A percentile compares a stretch with the other conserved stretches of the same genome.
Conservation (phyloP, 2,329 filamentous ascomycete species). For the Parastagonospora avenae region DNA sequence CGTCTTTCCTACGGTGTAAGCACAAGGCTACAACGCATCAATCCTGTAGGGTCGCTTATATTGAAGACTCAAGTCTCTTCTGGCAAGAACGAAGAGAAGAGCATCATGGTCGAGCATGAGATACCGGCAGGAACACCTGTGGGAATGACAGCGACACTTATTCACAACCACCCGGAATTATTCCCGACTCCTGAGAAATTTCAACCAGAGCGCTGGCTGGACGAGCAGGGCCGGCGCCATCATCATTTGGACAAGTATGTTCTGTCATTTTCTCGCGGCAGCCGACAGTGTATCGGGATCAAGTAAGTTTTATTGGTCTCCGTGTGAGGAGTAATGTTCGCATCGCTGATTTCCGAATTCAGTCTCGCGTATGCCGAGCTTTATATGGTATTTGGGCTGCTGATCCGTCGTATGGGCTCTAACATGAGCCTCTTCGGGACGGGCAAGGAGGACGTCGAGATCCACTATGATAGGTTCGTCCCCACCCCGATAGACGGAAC, state of each 20-base stretch:
- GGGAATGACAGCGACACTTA: conserved; percentile 3
- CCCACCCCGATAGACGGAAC: conserved; percentile 1
- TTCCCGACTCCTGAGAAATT: conserved; percentile 21
- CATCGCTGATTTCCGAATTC: not conserved
- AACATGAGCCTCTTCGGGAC: conserved; percentile 1
- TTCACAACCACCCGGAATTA: conserved; percentile 25
- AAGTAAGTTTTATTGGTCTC: not conserved
- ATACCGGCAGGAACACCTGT: conserved; percentile 7
- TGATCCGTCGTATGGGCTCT: not conserved
- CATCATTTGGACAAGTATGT: conserved; percentile 6
- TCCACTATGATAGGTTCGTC: conserved; percentile 1
- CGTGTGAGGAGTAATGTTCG: no score
- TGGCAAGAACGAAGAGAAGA: not conserved
- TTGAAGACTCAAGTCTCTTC: no score
- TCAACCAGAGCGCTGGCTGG: conserved; percentile 31
- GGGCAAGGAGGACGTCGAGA: not conserved
- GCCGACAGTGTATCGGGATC: conserved; percentile 5
- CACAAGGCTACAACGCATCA: conserved; percentile 3
- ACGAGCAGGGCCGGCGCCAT: conserved; percentile 1
- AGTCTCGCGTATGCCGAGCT: conserved; percentile 2
- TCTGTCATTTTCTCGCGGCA: conserved; percentile 16
- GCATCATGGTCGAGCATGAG: conserved; percentile 6
- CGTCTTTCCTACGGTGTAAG: conserved; percentile 26
- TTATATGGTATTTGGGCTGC: not conserved
- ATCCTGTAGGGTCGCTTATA: conserved; percentile 11